Conservation (phyloP, 2,329 filamentous ascomycete species). For the Macrophomina pseudophaseolina region DNA sequence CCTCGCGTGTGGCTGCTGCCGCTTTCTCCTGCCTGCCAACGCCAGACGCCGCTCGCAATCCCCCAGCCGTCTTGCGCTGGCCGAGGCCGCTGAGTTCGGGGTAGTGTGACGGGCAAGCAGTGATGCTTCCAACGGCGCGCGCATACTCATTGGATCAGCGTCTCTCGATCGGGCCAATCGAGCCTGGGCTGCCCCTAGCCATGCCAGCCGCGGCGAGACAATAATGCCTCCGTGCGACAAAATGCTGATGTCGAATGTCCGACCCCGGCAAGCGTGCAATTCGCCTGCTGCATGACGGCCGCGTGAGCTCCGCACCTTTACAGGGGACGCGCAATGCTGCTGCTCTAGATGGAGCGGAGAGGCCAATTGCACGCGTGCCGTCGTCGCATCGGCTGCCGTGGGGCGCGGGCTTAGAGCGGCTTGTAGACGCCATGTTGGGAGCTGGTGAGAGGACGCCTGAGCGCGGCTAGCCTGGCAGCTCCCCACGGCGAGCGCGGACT, state of each 20-base stretch:
- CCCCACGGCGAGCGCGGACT: conserved; percentile 11
- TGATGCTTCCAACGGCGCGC: conserved; percentile 17
- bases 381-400: not conserved
- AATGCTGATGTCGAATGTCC: conserved; percentile 6
- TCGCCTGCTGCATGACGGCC: conserved; percentile 4
- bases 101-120: conserved; percentile 5
- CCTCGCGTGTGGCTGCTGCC: not conserved
- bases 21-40: not conserved
- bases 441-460: conserved; percentile 18
- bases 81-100: not conserved
- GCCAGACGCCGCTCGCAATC: conserved; percentile 10
- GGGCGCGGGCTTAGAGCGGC: not conserved
- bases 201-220: conserved; percentile 19
- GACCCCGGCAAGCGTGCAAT: conserved; percentile 13
- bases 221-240: conserved; percentile 1
- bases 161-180: not conserved
- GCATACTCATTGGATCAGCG: conserved; percentile 10
- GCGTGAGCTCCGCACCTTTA: conserved; percentile 5
- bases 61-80: conserved; percentile 9
- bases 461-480: conserved; percentile 1
- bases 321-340: conserved; percentile 23
- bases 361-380: conserved; percentile 4
- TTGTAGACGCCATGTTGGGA: conserved; percentile 15
- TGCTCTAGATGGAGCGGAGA: not conserved
- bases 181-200: conserved; percentile 11